Evolutionary conservation across 345 rosid species (phyloP).

Genomic region (Euclidium syriacum): DNA sequence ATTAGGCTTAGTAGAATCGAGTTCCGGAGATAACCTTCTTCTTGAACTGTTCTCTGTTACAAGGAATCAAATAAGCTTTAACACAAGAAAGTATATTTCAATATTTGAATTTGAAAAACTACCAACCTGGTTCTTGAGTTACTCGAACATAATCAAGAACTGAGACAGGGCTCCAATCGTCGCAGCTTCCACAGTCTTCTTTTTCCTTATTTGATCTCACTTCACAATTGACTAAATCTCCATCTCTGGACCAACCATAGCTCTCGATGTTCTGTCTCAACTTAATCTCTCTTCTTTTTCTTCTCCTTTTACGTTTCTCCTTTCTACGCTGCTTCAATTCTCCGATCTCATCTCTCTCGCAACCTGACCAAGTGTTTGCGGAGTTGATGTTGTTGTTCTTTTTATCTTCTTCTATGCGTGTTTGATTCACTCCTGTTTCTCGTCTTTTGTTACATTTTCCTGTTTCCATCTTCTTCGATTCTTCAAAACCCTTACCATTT

Average conservation of each 20-base stretch:
- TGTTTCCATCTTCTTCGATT: conserved; percentile 14
- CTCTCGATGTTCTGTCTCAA: conserved; percentile 13
- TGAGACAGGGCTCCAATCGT: conserved; percentile 82
- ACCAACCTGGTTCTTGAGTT: conserved; percentile 39
- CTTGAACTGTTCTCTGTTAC: conserved; percentile 17
- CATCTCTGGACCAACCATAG: background rate
- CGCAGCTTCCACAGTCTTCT: conserved; percentile 42
- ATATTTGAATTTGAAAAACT: background rate
- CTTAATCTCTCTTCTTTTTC: conserved; percentile 16
- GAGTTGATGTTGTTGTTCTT: conserved; percentile 13
- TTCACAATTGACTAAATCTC: conserved; percentile 5
- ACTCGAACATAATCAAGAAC: conserved; percentile 66
- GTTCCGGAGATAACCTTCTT: conserved; percentile 15
- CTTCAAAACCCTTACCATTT: conserved; percentile 12
- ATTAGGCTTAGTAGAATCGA: background rate
- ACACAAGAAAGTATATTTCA: background rate
- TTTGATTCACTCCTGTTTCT: background rate
- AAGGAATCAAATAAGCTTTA: background rate
- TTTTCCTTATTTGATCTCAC: conserved; percentile 27
- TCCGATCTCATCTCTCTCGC: background rate
- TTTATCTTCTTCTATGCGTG: background rate
- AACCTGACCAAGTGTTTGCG: background rate
- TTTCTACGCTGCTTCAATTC: conserved; percentile 27
- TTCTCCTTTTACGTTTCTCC: conserved; percentile 23
- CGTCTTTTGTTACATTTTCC: conserved; percentile 15